phyloP scores from a whole-genome alignment of 805 yeast genomes.

The Wickerhamiella parazyma region DNA sequence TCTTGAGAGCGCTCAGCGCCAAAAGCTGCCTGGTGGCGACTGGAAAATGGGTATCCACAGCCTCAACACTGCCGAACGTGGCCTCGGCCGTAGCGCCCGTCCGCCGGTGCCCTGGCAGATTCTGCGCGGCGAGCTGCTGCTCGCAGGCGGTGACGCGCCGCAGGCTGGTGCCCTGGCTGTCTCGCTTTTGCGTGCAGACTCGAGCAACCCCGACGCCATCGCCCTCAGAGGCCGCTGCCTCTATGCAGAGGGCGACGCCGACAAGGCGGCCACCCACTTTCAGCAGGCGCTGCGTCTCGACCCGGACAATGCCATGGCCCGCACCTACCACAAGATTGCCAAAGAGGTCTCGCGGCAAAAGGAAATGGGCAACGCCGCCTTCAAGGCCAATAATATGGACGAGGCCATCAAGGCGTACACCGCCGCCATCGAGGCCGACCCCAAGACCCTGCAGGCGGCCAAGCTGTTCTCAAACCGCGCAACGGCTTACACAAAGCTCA shows the following conservation, averaged over 20 bases:
- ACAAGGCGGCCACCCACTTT: conserved; percentile 28
- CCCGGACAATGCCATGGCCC: conserved; percentile 29
- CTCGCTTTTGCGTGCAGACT: conserved; percentile 25
- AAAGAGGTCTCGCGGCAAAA: conserved; percentile 26
- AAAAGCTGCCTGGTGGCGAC: conserved; percentile 17
- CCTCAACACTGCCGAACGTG: conserved; percentile 27
- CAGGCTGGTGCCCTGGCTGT: conserved; percentile 28
- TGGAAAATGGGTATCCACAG: conserved; percentile 26
- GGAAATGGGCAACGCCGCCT: conserved; percentile 51
- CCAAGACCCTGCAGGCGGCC: conserved; percentile 36
- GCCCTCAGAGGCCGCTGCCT: conserved; percentile 28
- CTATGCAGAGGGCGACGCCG: conserved; percentile 28
- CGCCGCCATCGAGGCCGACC: conserved; percentile 55
- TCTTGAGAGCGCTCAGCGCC: conserved; percentile 24
- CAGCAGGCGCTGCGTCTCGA: conserved; percentile 30
- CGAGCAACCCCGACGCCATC: conserved; percentile 29
- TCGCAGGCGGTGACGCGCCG: conserved; percentile 23
- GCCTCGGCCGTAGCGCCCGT: conserved; percentile 25
- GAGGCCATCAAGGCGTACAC: conserved; percentile 62
- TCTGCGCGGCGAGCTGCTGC: conserved; percentile 22
- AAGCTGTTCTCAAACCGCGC: conserved; percentile 73
- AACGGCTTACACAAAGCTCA: conserved; percentile 66
- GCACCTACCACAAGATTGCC: conserved; percentile 22
- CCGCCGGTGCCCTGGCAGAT: conserved; percentile 27
- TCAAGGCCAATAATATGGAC: conserved; percentile 50